Conservation (phyloP, 768 basidiomycete genomes). For the Asterophora lycoperdoides region DNA sequence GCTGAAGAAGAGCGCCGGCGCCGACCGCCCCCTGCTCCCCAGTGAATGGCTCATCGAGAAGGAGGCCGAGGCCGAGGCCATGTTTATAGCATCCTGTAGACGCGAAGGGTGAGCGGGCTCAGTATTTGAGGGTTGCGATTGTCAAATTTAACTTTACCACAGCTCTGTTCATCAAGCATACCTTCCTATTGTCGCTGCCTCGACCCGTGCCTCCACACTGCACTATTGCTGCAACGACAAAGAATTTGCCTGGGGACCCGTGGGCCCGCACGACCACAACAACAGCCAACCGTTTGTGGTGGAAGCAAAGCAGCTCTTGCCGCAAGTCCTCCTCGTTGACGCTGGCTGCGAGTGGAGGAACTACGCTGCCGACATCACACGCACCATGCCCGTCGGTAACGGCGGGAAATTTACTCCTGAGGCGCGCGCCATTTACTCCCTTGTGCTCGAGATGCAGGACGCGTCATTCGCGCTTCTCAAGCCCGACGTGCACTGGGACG, state of each 20-base stretch:
- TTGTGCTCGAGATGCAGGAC: conserved; percentile 91
- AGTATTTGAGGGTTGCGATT: too few relatives aligned
- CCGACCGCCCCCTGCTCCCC: conserved; percentile 55
- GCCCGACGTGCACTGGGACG: conserved; percentile 89
- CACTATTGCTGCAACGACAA: conserved; percentile 95
- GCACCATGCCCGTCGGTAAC: conserved; percentile 92
- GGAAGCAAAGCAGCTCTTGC: conserved; percentile 39
- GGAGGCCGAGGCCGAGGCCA: conserved; percentile 91
- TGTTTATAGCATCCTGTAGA: conserved; percentile 88
- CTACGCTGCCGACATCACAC: conserved; percentile 56
- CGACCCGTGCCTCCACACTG: conserved; percentile 80
- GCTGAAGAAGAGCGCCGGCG: conserved; percentile 41
- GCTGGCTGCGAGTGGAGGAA: conserved; percentile 86
- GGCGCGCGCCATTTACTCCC: conserved; percentile 76
- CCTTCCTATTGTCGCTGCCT: conserved; percentile 87
- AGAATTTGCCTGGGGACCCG: conserved; percentile 82
- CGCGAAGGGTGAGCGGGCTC: conserved; percentile 68
- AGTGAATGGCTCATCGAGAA: conserved; percentile 87
- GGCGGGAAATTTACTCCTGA: conserved; percentile 84
- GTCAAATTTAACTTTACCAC: neutral
- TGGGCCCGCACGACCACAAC: conserved; percentile 48
- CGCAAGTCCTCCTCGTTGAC: conserved; percentile 85
- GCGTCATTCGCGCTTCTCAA: conserved; percentile 64
- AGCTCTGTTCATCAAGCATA: conserved; percentile 89
- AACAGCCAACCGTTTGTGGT: conserved; percentile 48